Base-by-base conservation (phyloP, 2,329 filamentous ascomycete species). In the Periglandula ipomoeae region DNA sequence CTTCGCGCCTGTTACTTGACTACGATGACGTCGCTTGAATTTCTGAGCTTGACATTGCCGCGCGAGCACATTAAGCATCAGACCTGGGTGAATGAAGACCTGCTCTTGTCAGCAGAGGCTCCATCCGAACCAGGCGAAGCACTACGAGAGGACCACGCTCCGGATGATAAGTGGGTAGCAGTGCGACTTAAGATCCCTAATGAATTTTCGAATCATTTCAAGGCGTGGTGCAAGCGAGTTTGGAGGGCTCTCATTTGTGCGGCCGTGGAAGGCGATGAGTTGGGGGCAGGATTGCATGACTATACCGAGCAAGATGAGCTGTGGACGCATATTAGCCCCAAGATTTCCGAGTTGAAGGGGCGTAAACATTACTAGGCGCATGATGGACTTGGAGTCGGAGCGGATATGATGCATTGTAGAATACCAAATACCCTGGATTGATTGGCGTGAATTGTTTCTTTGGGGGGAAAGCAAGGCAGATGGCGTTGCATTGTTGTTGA, bases 1-100 rank as follows among this genome's bases (percentile, higher is more conserved):
- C 65, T 73, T 43, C 71, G 82, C 48, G 81, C 81, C 2, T 72
- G 84, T 23, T 76, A 81, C 58, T 67, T 86, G 34, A 85, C 83
- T 40, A 71, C 83, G 54, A 78, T 77, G 52, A 73, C 79, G 7
- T 75, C 73, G 23, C 70, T 86, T 24, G 81, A 85, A 54, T 85
- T 85, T 48, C 68, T 84, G 5, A 70, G 70, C 40, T 67, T 73
- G 9, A 72, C 77, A 2, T 67, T 82, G 44, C 75, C 74, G 10
- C 52, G 58, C 2, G 61, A 70, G 42, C 68, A 74, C 47, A 71
- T 70, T 4, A 62, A 70, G 50, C 74, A 76, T 52, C 73, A 70
- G 49, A 70, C 68, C 8, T 77, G 80, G 65, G 70, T 70, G 2
- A 70, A 76, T 48, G 78, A 84, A 58, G 65, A 69, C 11, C 61